These are phyloP conservation scores for Aechmea fasciata DNA, from an alignment of 176 grass and related monocot genomes.

Conservation along the genomic window DNA sequence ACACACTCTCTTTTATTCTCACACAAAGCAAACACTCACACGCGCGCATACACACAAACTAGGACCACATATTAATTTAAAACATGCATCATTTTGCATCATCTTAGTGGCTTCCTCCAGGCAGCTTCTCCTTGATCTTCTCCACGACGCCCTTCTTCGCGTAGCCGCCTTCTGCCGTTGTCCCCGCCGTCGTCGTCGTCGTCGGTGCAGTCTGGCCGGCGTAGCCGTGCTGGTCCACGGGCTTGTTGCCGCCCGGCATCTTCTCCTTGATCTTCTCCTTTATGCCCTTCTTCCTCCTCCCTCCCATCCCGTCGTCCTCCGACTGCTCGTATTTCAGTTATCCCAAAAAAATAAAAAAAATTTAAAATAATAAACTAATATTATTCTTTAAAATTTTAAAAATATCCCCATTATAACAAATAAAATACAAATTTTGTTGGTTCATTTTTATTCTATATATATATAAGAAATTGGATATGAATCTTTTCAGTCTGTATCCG, in stretches of 20 bases:
- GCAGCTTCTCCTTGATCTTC: constrained; percentile 85
- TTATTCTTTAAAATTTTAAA: background rate
- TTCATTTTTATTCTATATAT: no score
- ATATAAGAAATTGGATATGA: no score
- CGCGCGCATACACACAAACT: no score
- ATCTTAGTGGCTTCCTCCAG: constrained; percentile 33
- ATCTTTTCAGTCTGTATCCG: no score
- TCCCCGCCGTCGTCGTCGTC: background rate
- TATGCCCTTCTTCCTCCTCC: constrained; percentile 74
- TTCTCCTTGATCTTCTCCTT: constrained; percentile 88
- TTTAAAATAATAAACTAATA: background rate
- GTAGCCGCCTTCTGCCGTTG: constrained; percentile 11
- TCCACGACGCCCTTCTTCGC: constrained; percentile 77
- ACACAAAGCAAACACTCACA: no score
- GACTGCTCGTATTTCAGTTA: no score
- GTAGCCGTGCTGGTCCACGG: constrained; percentile 7
- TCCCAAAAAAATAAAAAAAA: background rate
- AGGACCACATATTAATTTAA: no score
- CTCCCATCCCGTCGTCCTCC: constrained; percentile 57
- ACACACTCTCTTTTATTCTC: no score
- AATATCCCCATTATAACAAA: no score
- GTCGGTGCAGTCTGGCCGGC: background rate
- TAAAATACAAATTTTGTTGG: background rate
- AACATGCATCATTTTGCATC: no score
- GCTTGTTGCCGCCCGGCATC: constrained; percentile 44